These are phyloP conservation scores for Dimargaris verticillata DNA, from an alignment of 192 early-diverging fungal species.

Conservation along the genomic window DNA sequence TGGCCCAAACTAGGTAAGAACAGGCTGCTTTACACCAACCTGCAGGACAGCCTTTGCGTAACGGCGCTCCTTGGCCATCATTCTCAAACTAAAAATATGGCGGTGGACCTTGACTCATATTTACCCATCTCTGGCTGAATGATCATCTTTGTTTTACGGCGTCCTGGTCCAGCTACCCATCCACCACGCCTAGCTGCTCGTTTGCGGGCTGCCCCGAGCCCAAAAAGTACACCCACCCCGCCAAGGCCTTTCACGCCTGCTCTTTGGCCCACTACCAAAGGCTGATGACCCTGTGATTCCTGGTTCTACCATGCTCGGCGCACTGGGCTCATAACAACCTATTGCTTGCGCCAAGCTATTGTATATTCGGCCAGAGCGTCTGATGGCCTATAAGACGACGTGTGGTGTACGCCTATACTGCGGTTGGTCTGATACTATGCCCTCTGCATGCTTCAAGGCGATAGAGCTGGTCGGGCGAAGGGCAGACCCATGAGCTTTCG, in stretches of 20 bases:
- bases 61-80: neutral
- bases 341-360: too few species aligned
- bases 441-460: too few species aligned
- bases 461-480: too few species aligned
- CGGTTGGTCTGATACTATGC: too few species aligned
- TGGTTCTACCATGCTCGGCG: too few species aligned
- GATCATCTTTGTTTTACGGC: slow-evolving; percentile 16
- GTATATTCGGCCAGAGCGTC: too few species aligned
- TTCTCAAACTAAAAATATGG: slow-evolving; percentile 4
- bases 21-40: slow-evolving; percentile 14
- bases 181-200: slow-evolving; percentile 26
- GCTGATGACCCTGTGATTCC: slow-evolving; percentile 11
- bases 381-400: too few species aligned
- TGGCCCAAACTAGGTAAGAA: slow-evolving; percentile 15
- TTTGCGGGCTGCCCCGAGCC: slow-evolving; percentile 25
- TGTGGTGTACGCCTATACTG: too few species aligned
- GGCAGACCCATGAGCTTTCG: too few species aligned
- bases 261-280: slow-evolving; percentile 38
- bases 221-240: slow-evolving; percentile 36
- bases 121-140: slow-evolving; percentile 13
- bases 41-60: neutral
- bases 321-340: too few species aligned
- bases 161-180: slow-evolving; percentile 25
- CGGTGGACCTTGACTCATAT: slow-evolving; percentile 17
- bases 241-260: slow-evolving; percentile 34